These are phyloP conservation scores for Mortierella polycephala DNA, from an alignment of 371 early-diverging fungal genomes.

Conservation along the genomic window DNA sequence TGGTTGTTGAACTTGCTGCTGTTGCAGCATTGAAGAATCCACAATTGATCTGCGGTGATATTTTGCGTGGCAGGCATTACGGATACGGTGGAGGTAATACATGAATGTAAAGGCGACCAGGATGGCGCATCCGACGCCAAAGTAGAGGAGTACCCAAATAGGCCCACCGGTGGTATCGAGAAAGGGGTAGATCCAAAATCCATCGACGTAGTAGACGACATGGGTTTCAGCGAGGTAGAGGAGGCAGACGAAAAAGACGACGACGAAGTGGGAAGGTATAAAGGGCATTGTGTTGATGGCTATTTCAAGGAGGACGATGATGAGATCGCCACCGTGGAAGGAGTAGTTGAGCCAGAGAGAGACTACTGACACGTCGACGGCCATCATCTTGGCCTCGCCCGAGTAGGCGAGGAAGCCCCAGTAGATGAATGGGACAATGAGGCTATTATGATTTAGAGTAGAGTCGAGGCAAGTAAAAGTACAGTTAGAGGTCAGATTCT, in stretches of 20 bases:
- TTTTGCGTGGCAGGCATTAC: slow-evolving; percentile 10
- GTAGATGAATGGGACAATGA: slow-evolving; percentile 43
- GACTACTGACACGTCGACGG: slow-evolving; percentile 10
- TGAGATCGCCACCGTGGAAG: slow-evolving; percentile 45
- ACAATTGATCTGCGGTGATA: no score
- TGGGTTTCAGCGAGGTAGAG: slow-evolving; percentile 39
- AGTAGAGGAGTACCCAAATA: slow-evolving; percentile 34
- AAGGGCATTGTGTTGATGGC: slow-evolving; percentile 47
- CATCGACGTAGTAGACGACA: slow-evolving; percentile 34
- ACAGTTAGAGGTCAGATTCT: not conserved
- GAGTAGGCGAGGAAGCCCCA: slow-evolving; percentile 27
- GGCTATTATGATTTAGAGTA: slow-evolving; percentile 6
- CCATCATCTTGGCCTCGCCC: slow-evolving; percentile 35
- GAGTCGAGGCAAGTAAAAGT: not conserved
- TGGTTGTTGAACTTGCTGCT: not conserved
- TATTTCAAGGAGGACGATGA: slow-evolving; percentile 38
- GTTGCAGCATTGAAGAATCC: not conserved
- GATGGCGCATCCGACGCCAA: slow-evolving; percentile 36
- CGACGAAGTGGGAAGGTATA: slow-evolving; percentile 25
- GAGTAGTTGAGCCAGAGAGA: slow-evolving; percentile 50
- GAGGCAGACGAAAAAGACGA: slow-evolving; percentile 27
- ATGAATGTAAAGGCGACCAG: slow-evolving; percentile 26
- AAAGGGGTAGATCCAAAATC: slow-evolving; percentile 50
- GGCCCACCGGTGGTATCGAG: slow-evolving; percentile 30
- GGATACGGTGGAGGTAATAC: slow-evolving; percentile 35